phyloP scores from a whole-genome alignment of 148 eudicot genomes.

The Nepenthes gracilis region DNA sequence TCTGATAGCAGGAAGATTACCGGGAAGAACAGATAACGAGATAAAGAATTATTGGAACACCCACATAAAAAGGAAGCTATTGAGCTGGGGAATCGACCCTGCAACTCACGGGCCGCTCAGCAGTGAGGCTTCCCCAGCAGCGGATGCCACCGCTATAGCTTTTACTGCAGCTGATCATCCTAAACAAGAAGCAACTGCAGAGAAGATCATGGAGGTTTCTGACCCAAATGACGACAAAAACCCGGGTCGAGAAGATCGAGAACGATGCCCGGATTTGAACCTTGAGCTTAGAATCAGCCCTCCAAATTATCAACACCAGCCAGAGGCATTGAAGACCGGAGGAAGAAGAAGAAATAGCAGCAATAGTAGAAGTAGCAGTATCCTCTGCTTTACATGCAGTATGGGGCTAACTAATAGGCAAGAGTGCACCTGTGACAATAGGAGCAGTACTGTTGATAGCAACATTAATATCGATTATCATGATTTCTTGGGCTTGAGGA shows the following conservation, averaged over 20 bases:
- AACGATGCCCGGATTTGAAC: slow-evolving; percentile 7
- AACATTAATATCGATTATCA: not conserved
- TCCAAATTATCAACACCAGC: slow-evolving; percentile 3
- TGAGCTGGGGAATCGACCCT: slow-evolving; percentile 57
- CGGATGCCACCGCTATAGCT: not conserved
- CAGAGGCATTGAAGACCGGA: not conserved
- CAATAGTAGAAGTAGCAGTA: no score
- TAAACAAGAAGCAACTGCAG: not conserved
- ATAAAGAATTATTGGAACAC: slow-evolving; percentile 72
- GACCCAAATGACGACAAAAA: not conserved
- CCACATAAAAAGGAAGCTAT: slow-evolving; percentile 52
- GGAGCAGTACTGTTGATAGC: not conserved
- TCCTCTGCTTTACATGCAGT: not conserved
- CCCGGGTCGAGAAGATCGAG: not conserved
- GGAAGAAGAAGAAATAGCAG: not conserved
- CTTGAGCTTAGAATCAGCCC: slow-evolving; percentile 14
- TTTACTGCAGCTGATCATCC: not conserved
- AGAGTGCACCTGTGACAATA: not conserved
- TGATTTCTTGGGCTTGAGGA: slow-evolving; percentile 10
- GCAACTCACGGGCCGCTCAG: slow-evolving; percentile 38
- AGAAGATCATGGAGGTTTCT: not conserved
- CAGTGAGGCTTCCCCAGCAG: slow-evolving; percentile 14
- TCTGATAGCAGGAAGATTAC: slow-evolving; percentile 53
- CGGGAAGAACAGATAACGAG: slow-evolving; percentile 67
- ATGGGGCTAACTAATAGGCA: not conserved